Evolutionary conservation across 2,329 filamentous ascomycete species (phyloP).

Genomic region (Juglanconis sp.): DNA sequence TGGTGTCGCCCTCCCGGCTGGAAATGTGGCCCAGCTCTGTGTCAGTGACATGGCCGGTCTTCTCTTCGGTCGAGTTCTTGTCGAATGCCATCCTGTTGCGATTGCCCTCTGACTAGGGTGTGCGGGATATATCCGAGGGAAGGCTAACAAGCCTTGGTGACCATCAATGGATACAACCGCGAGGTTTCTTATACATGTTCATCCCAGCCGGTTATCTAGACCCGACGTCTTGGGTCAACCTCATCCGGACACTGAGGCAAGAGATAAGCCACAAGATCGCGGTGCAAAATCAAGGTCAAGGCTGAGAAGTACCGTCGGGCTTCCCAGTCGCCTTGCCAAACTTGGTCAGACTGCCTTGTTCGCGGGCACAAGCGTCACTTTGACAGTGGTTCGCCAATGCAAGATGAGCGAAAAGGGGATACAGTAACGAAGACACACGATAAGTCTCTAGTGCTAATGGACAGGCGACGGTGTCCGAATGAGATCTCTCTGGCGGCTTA

Average conservation of each 20-base stretch:
- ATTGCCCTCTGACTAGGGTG: neutral
- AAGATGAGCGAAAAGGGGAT: too few relatives aligned
- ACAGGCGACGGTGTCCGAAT: neutral
- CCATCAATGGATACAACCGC: neutral
- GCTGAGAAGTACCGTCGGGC: too few relatives aligned
- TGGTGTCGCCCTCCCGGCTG: slow-evolving; percentile 4
- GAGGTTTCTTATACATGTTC: neutral
- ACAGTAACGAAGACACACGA: too few relatives aligned
- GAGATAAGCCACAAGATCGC: neutral
- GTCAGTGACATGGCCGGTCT: neutral
- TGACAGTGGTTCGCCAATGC: neutral
- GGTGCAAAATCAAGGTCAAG: neutral
- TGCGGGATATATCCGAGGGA: neutral
- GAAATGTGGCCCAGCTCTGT: slow-evolving; percentile 3
- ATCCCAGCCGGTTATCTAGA: neutral
- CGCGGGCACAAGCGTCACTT: neutral
- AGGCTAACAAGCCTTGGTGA: neutral
- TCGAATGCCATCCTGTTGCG: neutral
- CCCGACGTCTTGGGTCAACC: neutral
- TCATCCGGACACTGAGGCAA: neutral
- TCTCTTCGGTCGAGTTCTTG: neutral
- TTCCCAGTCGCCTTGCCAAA: neutral
- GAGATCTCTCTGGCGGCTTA: neutral
- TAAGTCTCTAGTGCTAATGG: too few relatives aligned
- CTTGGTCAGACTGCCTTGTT: neutral